These are phyloP conservation scores for Beta corolliflora DNA, from an alignment of 179 eudicot genomes.

Conservation along the genomic window DNA sequence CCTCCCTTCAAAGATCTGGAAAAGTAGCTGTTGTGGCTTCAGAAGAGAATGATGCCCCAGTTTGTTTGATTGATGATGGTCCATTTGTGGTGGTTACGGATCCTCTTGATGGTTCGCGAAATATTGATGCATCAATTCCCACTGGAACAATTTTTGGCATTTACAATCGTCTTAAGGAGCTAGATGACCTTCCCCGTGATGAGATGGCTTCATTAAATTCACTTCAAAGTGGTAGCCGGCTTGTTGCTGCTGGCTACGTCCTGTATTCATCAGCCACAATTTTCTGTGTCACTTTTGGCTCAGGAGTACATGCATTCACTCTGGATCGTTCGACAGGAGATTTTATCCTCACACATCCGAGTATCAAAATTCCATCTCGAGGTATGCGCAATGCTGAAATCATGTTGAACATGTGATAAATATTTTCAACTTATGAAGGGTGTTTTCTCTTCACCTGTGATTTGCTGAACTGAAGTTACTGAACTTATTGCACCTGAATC, in stretches of 20 bases:
- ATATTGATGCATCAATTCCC: slow-evolving; percentile 98
- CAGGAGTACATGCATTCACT: slow-evolving; percentile 87
- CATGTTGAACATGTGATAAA: background rate
- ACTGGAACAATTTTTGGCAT: slow-evolving; percentile 97
- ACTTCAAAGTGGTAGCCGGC: slow-evolving; percentile 81
- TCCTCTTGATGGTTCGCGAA: slow-evolving; percentile 96
- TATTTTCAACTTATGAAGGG: too few species aligned
- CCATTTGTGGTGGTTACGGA: slow-evolving; percentile 96
- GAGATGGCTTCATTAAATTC: slow-evolving; percentile 87
- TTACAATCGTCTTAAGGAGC: slow-evolving; percentile 71
- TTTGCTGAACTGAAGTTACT: too few species aligned
- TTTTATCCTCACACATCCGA: slow-evolving; percentile 82
- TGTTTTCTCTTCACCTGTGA: too few species aligned
- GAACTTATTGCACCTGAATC: too few species aligned
- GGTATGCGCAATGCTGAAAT: slow-evolving; percentile 40
- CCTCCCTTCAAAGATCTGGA: slow-evolving; percentile 73
- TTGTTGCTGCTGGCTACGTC: slow-evolving; percentile 89
- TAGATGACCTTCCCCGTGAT: slow-evolving; percentile 70
- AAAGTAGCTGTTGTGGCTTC: slow-evolving; percentile 98
- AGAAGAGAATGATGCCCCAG: slow-evolving; percentile 94
- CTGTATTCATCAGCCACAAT: slow-evolving; percentile 98
- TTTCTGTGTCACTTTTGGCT: slow-evolving; percentile 80
- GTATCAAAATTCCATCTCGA: slow-evolving; percentile 80
- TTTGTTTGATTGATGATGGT: slow-evolving; percentile 76
- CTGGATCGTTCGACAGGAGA: slow-evolving; percentile 89